Percentiles rank a stretch among this genome's conserved stretches.
Conservation (phyloP, 176 grass and related monocot species). For the Rhynchospora breviuscula region DNA sequence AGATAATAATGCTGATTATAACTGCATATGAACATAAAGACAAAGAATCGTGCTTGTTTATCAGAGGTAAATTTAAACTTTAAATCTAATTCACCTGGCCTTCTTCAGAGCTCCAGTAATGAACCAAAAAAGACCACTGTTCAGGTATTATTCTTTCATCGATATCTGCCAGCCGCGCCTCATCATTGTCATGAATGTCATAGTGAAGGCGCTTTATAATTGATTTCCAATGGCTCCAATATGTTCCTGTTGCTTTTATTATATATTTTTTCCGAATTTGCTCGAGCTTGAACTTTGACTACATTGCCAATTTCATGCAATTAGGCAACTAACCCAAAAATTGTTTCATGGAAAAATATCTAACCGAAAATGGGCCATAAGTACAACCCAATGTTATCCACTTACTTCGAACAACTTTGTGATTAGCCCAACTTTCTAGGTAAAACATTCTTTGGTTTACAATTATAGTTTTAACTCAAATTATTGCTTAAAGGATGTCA, state of each 20-base stretch:
- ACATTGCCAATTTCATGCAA: background rate
- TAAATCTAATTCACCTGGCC: constrained; percentile 28
- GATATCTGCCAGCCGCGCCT: constrained; percentile 38
- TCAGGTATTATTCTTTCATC: constrained; percentile 38
- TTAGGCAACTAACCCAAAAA: background rate
- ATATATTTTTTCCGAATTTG: background rate
- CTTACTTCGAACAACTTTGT: background rate
- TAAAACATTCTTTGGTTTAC: background rate
- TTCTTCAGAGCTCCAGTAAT: constrained; percentile 52
- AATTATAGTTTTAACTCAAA: background rate
- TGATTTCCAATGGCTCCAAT: constrained; percentile 43
- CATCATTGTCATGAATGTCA: constrained; percentile 46
- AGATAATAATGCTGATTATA: too few relatives aligned
- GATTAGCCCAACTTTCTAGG: background rate
- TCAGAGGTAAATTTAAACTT: background rate
- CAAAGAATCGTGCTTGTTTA: background rate
- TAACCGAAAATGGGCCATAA: background rate
- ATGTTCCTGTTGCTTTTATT: background rate
- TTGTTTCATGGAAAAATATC: background rate
- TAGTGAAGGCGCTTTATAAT: constrained; percentile 37
- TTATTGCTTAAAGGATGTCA: background rate
- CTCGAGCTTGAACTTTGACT: constrained; percentile 11
- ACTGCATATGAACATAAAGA: background rate
- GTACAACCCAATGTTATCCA: background rate
- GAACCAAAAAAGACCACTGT: constrained; percentile 43